Conservation (phyloP, 2,329 filamentous ascomycete genomes). For the Uncinocarpus reesii region DNA sequence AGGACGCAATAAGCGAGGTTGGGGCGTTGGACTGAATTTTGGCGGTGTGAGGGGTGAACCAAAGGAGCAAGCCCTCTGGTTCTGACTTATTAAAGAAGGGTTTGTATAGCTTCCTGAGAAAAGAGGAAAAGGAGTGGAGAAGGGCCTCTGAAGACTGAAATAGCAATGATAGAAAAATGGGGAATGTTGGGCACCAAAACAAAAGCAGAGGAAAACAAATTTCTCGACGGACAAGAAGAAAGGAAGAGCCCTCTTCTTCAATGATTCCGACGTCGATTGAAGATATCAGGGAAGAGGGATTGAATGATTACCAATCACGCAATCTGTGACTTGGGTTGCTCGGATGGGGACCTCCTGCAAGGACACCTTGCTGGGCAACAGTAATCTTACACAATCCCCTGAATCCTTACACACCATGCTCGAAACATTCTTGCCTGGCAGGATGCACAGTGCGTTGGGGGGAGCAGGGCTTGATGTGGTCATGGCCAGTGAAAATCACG, state of each 20-base stretch:
- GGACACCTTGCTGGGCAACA: background rate
- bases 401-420: background rate
- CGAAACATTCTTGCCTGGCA: background rate
- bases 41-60: background rate
- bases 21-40: constrained; percentile 3
- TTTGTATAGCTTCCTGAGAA: background rate
- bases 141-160: background rate
- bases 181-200: background rate
- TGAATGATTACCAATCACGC: constrained; percentile 10
- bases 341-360: constrained; percentile 5
- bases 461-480: constrained; percentile 21
- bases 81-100: background rate
- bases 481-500: constrained; percentile 30
- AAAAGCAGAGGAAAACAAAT: background rate
- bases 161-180: background rate
- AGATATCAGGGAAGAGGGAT: constrained; percentile 7
- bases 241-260: constrained; percentile 8
- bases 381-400: constrained; percentile 10
- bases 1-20: background rate
- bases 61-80: constrained; percentile 1
- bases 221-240: background rate
- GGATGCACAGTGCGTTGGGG: constrained; percentile 2
- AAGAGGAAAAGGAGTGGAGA: constrained; percentile 4
- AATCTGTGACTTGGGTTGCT: constrained; percentile 3
- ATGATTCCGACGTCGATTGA: constrained; percentile 5